phyloP scores from a whole-genome alignment of 169 alveolate species.

The Cystoisospora suis region DNA sequence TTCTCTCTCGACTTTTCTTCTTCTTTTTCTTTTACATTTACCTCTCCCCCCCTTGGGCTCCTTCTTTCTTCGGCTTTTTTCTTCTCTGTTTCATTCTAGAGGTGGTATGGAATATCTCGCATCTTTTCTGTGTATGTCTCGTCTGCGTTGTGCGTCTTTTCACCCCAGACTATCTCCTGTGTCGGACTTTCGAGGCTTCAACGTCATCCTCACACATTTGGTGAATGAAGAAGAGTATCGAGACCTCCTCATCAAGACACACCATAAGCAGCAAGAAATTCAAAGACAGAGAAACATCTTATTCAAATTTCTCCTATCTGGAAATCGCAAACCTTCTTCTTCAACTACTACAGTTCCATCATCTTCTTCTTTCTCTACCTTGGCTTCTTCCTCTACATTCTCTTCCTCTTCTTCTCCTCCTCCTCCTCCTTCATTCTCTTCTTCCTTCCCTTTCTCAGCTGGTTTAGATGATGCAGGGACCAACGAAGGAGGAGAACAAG shows the following conservation, averaged over 20 bases:
- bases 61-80: no score
- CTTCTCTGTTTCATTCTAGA: no score
- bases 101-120: no score
- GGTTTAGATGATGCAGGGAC: no score
- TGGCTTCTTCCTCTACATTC: not conserved
- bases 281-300: not conserved
- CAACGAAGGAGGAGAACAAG: no score
- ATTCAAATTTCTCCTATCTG: not conserved
- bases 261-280: not conserved
- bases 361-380: not conserved
- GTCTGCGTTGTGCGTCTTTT: not conserved
- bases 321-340: no score
- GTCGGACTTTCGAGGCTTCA: constrained; percentile 2
- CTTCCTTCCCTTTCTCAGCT: not conserved
- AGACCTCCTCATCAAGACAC: not conserved
- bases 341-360: no score
- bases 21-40: no score
- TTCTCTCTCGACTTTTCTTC: no score
- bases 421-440: not conserved
- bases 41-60: no score
- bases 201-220: not conserved
- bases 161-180: not conserved
- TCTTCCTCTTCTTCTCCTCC: not conserved
- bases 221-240: not conserved
- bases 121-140: no score